Conservation (phyloP, 805 yeast genomes). For the Brettanomyces bruxellensis region DNA sequence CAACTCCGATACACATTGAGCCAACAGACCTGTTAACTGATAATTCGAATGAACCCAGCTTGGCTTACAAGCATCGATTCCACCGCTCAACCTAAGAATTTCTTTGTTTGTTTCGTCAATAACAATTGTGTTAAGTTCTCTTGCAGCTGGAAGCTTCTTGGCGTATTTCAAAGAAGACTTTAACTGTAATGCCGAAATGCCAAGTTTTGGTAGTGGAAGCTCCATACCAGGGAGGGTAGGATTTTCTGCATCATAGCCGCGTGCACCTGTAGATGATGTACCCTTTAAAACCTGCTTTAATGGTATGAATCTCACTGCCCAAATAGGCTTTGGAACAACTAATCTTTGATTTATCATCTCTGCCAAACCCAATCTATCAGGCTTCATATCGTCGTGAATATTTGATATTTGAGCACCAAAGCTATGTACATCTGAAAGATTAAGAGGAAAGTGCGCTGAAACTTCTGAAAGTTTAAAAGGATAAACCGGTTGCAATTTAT, state of each 20-base stretch:
- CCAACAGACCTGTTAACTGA: conserved; percentile 43
- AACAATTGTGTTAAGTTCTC: conserved; percentile 72
- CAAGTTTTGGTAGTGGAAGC: conserved; percentile 65
- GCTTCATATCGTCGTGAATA: conserved; percentile 47
- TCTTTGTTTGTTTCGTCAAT: conserved; percentile 40
- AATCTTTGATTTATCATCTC: conserved; percentile 78
- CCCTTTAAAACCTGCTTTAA: conserved; percentile 53
- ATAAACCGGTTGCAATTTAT: conserved; percentile 70
- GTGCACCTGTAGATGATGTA: conserved; percentile 57
- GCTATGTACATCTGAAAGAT: conserved; percentile 15
- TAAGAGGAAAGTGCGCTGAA: conserved; percentile 52
- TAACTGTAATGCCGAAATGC: conserved; percentile 59
- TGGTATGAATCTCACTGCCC: conserved; percentile 65
- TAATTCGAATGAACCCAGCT: conserved; percentile 82
- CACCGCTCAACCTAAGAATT: conserved; percentile 75
- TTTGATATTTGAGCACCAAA: conserved; percentile 31
- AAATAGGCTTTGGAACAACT: conserved; percentile 65
- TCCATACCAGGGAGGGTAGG: conserved; percentile 65
- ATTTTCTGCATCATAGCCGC: conserved; percentile 58
- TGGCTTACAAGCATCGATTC: conserved; percentile 56
- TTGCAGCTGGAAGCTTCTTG: conserved; percentile 50
- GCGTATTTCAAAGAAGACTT: conserved; percentile 52
- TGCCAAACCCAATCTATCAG: conserved; percentile 63
- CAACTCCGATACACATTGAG: conserved; percentile 42
- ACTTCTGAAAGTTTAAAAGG: conserved; percentile 84